phyloP scores from a whole-genome alignment of 306 rosid species.

The Vigna hirtella region DNA sequence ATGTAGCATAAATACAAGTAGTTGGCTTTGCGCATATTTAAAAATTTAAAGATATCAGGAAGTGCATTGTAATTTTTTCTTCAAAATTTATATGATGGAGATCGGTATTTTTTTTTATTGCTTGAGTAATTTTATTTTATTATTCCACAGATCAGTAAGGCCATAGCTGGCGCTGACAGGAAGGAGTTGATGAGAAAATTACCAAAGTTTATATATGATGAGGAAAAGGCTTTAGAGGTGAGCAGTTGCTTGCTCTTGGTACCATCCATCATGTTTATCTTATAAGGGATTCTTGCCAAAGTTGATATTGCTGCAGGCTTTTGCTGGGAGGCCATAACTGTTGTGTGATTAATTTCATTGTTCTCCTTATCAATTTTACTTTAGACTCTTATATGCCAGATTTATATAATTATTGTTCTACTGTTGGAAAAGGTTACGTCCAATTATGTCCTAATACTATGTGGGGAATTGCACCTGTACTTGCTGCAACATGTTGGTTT shows the following conservation, averaged over 20 bases:
- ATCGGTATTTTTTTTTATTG: constrained; percentile 29
- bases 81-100: constrained; percentile 9
- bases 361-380: constrained; percentile 2
- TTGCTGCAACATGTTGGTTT: constrained; percentile 29
- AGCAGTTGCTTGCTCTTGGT: constrained; percentile 45
- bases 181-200: constrained; percentile 94
- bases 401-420: constrained; percentile 23
- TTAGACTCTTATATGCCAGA: constrained; percentile 16
- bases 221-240: constrained; percentile 97
- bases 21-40: constrained; percentile 1
- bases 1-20: constrained; percentile 16
- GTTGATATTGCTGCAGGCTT: constrained; percentile 14
- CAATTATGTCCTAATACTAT: constrained; percentile 14
- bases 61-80: not conserved
- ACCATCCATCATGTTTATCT: constrained; percentile 37
- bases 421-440: constrained; percentile 31
- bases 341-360: not conserved
- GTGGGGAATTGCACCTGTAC: constrained; percentile 23
- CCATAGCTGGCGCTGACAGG: constrained; percentile 81
- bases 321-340: constrained; percentile 19
- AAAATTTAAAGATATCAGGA: constrained; percentile 29
- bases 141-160: constrained; percentile 82
- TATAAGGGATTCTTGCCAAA: constrained; percentile 2
- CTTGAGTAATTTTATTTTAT: constrained; percentile 26
- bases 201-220: constrained; percentile 95